Percentiles rank a stretch among this genome's conserved stretches.
These are phyloP conservation scores for Trichoderma atroviride DNA, from an alignment of 2,329 filamentous ascomycete species.

Conservation along the genomic window DNA sequence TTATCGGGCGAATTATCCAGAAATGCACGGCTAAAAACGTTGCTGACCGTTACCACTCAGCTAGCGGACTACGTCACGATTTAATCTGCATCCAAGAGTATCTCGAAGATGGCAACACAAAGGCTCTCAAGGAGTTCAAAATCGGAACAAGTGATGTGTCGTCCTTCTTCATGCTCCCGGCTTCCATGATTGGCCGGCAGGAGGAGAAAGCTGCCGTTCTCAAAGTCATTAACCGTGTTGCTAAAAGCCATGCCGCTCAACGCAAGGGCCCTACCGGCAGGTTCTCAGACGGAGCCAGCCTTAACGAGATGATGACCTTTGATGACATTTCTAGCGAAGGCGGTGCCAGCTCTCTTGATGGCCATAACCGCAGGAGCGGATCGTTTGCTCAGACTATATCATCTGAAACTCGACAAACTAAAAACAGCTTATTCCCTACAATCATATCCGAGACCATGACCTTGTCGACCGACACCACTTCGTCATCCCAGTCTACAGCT, in stretches of 20 bases:
- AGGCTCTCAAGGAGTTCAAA: constrained; percentile 71
- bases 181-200: constrained; percentile 76
- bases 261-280: constrained; percentile 48
- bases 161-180: constrained; percentile 86
- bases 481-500: constrained; percentile 49
- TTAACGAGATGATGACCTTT: constrained; percentile 43
- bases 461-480: constrained; percentile 50
- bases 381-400: constrained; percentile 51
- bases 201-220: constrained; percentile 71
- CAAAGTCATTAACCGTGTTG: constrained; percentile 74
- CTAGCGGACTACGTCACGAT: constrained; percentile 82
- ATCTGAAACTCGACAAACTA: constrained; percentile 45
- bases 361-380: constrained; percentile 51
- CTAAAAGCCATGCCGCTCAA: constrained; percentile 61
- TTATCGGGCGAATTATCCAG: constrained; percentile 79
- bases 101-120: constrained; percentile 72
- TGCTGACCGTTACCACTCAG: constrained; percentile 85
- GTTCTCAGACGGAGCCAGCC: constrained; percentile 56
- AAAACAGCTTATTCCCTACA: constrained; percentile 47
- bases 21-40: constrained; percentile 92
- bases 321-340: constrained; percentile 63
- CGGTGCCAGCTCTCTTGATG: constrained; percentile 57
- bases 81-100: constrained; percentile 73
- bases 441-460: constrained; percentile 46
- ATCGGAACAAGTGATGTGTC: constrained; percentile 86